Base-by-base conservation (phyloP, 345 rosid species). In the Ailanthus altissimus region DNA sequence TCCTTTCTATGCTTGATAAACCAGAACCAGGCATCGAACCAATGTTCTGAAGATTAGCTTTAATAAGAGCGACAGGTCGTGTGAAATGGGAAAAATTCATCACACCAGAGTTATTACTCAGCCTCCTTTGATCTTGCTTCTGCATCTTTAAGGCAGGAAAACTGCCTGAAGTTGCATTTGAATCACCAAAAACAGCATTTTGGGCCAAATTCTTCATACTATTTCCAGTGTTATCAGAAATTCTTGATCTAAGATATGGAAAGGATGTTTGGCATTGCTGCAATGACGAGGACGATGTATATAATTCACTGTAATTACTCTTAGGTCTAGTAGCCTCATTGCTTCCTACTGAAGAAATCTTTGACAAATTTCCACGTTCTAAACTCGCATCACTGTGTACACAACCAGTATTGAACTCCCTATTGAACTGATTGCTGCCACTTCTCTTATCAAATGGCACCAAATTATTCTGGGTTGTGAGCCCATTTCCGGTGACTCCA, bases 11-110 rank as follows among this genome's bases (percentile, higher is more conserved):
- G 73, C 72, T 62, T 38, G 79, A 69, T n/a, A 65, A 70, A 38
- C 74, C 80, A 5, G 81, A 68, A 78, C 81, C 70, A 73, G 83
- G 75, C 23, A 60, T 76, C 11, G 46, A 62, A 50, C 85, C 74
- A n/a, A 72, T 67, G 66, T 72, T 82, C 75, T 84, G 79, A 73
- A 76, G 80, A 79, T 81, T 82, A 65, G 86, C 83, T 84, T 84
- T 91, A 15, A 78, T 81, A 73, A 84, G 74, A 77, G 86, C 70
- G 59, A 84, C 87, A 78, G 97, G 92, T 46, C 88, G 85, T 12
- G 86, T 79, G 80, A 92, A 91, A 79, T 90, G 89, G 23, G 93
- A 85, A 79, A 89, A 89, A 78, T 89, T 92, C 77, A 85, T 78
- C 70, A 86, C 59, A 77, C 79, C 75, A 64, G 90, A 67, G 77